Base-by-base conservation (phyloP, 75 land plant genomes). In the Pinus tabuliformis region DNA sequence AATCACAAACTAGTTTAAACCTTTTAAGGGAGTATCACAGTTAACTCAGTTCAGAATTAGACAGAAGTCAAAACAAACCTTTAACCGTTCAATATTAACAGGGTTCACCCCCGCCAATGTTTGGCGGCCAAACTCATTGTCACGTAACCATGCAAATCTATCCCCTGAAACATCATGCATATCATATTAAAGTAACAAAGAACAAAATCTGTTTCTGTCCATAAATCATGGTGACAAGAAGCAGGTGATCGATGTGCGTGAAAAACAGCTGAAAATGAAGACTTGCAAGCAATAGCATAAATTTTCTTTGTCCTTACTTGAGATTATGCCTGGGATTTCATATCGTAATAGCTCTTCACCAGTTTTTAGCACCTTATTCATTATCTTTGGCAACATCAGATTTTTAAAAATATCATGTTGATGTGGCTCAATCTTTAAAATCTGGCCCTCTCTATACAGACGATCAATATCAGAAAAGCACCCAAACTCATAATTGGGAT, bases 21-120 rank as follows among this genome's bases (percentile, higher is more conserved):
- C 42, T 39, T 4, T 66, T 20, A 66, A 39, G 70, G 42, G n/a
- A 30, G 37, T 5, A 37, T 8, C n/a, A 5, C 21, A 3, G 20
- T 3, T 21, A 36, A n/a, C 16, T n/a, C 49, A 54, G 56, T 56
- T 54, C 4, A 72, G 18, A 26, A 56, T 73, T 54, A 56, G 20
- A 73, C 1, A 13, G 16, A 49, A 52, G 33, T 63, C 26, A 57
- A 56, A n/a, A 54, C 39, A 11, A 56, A 91, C 94, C 94, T 85
- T 92, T 75, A 94, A 30, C 77, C 88, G 72, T 74, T 92, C 92
- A 62, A 94, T 94, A 62, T 77, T 84, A 22, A 89, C 85, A 26
- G 97, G 97, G 72, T 94, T 94, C 14, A 90, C 83, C n/a, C 97
- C 97, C 63, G 97, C 97, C 61, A 94, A 61, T 73, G 83, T 63